These are phyloP conservation scores for Phylloporus arenicola DNA, from an alignment of 768 basidiomycete species.

Conservation along the genomic window DNA sequence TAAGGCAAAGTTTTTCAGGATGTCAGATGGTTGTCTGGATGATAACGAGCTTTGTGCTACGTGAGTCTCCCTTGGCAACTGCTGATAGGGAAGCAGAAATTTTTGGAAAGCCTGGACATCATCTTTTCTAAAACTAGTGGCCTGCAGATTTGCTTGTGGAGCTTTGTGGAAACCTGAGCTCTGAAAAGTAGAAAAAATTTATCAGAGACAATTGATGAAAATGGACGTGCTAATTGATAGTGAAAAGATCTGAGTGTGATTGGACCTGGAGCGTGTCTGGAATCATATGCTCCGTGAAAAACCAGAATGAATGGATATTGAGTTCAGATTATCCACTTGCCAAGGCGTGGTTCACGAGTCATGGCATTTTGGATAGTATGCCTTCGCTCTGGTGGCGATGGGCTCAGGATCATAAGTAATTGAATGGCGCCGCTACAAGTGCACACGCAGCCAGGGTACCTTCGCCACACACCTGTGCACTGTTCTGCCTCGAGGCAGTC, in stretches of 20 bases:
- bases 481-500: background rate
- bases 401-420: background rate
- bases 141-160: background rate
- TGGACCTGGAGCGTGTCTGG: background rate
- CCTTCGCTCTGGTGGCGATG: background rate
- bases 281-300: conserved; percentile 5
- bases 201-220: background rate
- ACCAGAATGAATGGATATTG: background rate
- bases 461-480: conserved; percentile 13
- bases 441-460: conserved; percentile 10
- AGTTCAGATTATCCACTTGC: background rate
- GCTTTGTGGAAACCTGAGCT: background rate
- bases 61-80: conserved; percentile 35
- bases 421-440: background rate
- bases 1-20: conserved; percentile 61
- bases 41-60: conserved; percentile 57
- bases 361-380: no score
- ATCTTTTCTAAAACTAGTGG: background rate
- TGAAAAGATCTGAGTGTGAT: background rate
- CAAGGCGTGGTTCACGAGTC: no score
- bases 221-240: background rate
- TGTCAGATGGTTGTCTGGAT: conserved; percentile 61
- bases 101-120: conserved; percentile 17
- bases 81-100: conserved; percentile 39
- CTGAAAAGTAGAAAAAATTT: background rate